A percentile compares a stretch with the other conserved stretches of the same genome.
phyloP scores from a whole-genome alignment of 768 basidiomycete species.

The Agaricus blazei region DNA sequence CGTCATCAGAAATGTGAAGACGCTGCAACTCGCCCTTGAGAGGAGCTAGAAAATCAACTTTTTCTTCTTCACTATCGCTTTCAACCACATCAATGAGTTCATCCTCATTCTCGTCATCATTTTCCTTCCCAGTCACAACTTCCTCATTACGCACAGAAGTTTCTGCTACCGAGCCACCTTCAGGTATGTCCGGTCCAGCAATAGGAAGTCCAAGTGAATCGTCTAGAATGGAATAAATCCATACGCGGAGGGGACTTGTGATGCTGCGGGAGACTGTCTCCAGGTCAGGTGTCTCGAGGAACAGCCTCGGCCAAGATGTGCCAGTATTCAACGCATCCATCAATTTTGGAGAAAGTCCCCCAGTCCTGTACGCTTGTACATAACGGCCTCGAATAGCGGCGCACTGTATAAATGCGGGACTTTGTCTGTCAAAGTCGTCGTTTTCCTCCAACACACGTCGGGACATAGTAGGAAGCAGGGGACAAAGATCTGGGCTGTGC shows the following conservation, averaged over 20 bases:
- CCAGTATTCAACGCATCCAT: conserved; percentile 58
- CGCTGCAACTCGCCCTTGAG: conserved; percentile 62
- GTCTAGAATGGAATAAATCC: conserved; percentile 66
- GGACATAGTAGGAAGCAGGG: conserved; percentile 48
- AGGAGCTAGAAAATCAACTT: conserved; percentile 58
- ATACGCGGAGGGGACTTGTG: conserved; percentile 55
- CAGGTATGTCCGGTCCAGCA: background rate
- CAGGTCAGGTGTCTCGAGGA: conserved; percentile 73
- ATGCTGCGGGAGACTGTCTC: conserved; percentile 63
- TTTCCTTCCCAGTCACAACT: conserved; percentile 12
- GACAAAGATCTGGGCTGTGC: conserved; percentile 54
- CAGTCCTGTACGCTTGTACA: conserved; percentile 58
- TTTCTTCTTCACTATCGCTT: conserved; percentile 48
- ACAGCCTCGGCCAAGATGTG: conserved; percentile 67
- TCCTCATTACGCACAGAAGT: conserved; percentile 11
- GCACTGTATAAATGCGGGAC: conserved; percentile 25
- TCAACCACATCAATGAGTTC: conserved; percentile 71
- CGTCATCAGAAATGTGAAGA: conserved; percentile 41
- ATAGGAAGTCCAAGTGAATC: conserved; percentile 59
- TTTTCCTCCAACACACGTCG: conserved; percentile 32
- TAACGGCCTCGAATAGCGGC: conserved; percentile 42
- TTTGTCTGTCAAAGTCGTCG: conserved; percentile 23
- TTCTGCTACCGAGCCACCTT: background rate
- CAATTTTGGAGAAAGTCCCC: conserved; percentile 49
- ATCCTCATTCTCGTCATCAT: conserved; percentile 39